phyloP scores from a whole-genome alignment of 352 stramenopile species.

The Pythium guiyangense region DNA sequence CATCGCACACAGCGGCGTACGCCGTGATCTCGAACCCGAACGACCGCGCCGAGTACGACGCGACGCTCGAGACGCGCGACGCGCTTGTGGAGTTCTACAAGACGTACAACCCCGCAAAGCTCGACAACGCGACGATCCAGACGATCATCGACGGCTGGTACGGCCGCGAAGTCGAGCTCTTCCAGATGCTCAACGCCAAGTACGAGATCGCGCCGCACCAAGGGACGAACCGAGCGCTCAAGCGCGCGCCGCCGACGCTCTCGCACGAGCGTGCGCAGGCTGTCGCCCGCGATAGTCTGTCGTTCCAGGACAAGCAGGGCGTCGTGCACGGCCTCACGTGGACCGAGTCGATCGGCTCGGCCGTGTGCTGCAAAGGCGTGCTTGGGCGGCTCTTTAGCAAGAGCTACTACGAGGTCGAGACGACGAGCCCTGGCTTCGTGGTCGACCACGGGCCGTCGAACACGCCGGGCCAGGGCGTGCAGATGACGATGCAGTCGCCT shows the following conservation, averaged over 20 bases:
- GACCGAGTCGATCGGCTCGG: slow-evolving; percentile 49
- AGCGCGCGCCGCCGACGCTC: slow-evolving; percentile 36
- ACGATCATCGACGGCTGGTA: slow-evolving; percentile 87
- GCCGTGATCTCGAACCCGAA: slow-evolving; percentile 76
- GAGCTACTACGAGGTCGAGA: slow-evolving; percentile 83
- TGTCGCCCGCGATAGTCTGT: slow-evolving; percentile 60
- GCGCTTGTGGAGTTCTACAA: slow-evolving; percentile 81
- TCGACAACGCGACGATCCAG: slow-evolving; percentile 82
- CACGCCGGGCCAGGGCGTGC: slow-evolving; percentile 57
- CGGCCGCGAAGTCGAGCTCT: slow-evolving; percentile 79
- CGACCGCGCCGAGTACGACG: slow-evolving; percentile 72
- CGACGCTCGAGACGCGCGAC: slow-evolving; percentile 68
- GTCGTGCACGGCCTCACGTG: slow-evolving; percentile 49
- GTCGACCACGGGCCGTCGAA: slow-evolving; percentile 44
- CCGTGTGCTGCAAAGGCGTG: slow-evolving; percentile 66
- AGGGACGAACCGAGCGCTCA: slow-evolving; percentile 46
- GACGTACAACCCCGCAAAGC: slow-evolving; percentile 78
- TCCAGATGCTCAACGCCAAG: slow-evolving; percentile 84
- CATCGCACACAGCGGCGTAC: slow-evolving; percentile 37
- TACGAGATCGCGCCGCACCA: slow-evolving; percentile 81
- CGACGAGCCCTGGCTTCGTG: slow-evolving; percentile 63
- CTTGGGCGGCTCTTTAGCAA: slow-evolving; percentile 48
- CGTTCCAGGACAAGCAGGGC: slow-evolving; percentile 48
- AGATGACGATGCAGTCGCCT: slow-evolving; percentile 47
- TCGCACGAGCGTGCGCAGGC: slow-evolving; percentile 47